Conservation (phyloP, 1,284 basidiomycete species). For the Leccinum solheimii region DNA sequence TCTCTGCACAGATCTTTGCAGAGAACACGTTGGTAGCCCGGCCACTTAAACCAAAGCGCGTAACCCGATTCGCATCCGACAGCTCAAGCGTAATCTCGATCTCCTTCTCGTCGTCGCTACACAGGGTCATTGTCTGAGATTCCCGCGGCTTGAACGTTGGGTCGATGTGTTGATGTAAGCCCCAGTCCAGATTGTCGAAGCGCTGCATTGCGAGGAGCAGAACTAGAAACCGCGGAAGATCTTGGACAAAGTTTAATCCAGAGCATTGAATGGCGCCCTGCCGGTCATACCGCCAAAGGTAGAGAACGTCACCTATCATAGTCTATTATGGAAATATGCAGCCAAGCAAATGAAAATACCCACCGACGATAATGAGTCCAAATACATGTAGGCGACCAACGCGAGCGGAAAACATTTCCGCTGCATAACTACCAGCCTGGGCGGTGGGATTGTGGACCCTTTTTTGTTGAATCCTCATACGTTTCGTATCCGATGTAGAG, state of each 20-base stretch:
- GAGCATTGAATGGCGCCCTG: conserved; percentile 2
- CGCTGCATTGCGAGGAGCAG: conserved; percentile 35
- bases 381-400: neutral
- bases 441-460: neutral
- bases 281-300: conserved; percentile 9
- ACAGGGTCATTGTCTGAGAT: no score
- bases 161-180: no score
- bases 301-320: neutral
- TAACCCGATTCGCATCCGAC: no score
- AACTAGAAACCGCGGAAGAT: conserved; percentile 35
- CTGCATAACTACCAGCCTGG: neutral
- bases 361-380: neutral
- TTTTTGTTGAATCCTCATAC: no score
- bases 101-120: conserved; percentile 20
- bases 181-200: conserved; percentile 22
- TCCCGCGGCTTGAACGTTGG: no score
- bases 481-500: neutral
- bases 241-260: conserved; percentile 17
- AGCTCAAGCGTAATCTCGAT: neutral
- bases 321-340: neutral
- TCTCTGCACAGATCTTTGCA: no score
- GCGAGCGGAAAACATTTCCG: neutral
- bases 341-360: neutral
- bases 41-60: no score
- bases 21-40: no score